Evolutionary conservation across 805 yeast species (phyloP), one percentile per base, ranked within the genome.

Genomic region (Sporopachydermia quercuum): DNA sequence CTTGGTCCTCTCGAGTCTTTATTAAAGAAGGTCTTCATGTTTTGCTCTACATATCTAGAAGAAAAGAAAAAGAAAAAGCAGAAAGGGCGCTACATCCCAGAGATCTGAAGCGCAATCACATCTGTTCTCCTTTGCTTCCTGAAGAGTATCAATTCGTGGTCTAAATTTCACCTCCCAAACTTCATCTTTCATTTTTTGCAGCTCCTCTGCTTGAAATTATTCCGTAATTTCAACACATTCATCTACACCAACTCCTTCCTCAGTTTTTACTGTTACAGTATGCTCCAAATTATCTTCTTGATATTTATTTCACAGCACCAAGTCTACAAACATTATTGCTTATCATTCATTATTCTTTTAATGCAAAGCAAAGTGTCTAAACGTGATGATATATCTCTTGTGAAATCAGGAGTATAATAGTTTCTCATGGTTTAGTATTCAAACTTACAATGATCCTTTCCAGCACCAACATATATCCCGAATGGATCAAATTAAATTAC

Each of bases 121-220:
- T 23, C 30, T 23, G 30, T 23, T 23, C 30, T 23, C 30, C 30
- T 23, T 23, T 23, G 30, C 30, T 23, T 23, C 30, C 30, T 23
- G 30, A 23, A 23, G 30, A 23, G 30, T 23, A 23, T 23, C 30
- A 23, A 23, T 23, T 23, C 30, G 30, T 23, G 30, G 30, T 23
- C 30, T n/a, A 23, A 23, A 23, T 23, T 23, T 23, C 30, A 8
- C 8, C 30, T 23, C 30, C n/a, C 30, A 23, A 23, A 23, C n/a
- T 23, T 23, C 30, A 23, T 23, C 30, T 23, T 8, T 23, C 30
- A 23, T 23, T 23, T 23, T 23, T 23, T 23, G 30, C 30, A 23
- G 30, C 30, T 8, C n/a, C n/a, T 23, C 30, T 23, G 30, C 30
- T 23, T 23, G 30, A 23, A 23, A 23, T 23, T 23, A 23, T 23